Evolutionary conservation across 2,329 filamentous ascomycete species (phyloP), one percentile per base, ranked within the genome.

Genomic region (Cyclaneusma minus): DNA sequence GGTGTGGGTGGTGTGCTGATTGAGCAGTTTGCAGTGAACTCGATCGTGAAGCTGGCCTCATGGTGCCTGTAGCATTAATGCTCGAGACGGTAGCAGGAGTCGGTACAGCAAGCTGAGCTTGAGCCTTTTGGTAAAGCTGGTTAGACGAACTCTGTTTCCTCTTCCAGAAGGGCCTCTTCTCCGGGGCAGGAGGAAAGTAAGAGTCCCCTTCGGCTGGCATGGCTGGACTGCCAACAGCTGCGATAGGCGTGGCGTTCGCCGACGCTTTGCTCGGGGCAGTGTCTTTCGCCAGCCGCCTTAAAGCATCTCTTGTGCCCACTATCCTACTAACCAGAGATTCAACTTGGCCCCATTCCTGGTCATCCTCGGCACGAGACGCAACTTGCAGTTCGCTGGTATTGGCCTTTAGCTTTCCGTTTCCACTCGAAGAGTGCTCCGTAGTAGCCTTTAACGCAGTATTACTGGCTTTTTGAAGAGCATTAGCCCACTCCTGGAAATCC

Each of bases 401-500:
- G 13, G 53, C 40, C 22, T 37, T 42, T 7, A 48, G 26, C 38
- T 27, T 20, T 13, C 25, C 25, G 16, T 16, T 5, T 13, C 21
- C 11, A 5, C 28, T 36, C 16, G 12, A 20, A 8, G 9, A 13
- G 16, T 25, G n/a, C 12, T 12, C 22, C 23, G 43, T 29, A 4
- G 28, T 22, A 16, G 64, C 40, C 2, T 65, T 65, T 32, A 69
- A 55, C 8, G 72, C 65, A 33, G 68, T 57, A 32, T 76, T 67
- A 35, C 82, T 80, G 4, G 87, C 85, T 36, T 68, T 75, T 50
- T 94, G 84, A 26, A 98, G 57, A 1, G 85, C 87, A 24, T 67
- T 64, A 24, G 77, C 83, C 89, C 89, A 98, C 11, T 79, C 76
- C 24, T 69, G 64, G 46, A 94, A 98, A 35, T 95, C 87, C 36